These are phyloP conservation scores for Cyclotella choctawhatcheeana DNA, from an alignment of 108 stramenopile genomes.

Conservation along the genomic window DNA sequence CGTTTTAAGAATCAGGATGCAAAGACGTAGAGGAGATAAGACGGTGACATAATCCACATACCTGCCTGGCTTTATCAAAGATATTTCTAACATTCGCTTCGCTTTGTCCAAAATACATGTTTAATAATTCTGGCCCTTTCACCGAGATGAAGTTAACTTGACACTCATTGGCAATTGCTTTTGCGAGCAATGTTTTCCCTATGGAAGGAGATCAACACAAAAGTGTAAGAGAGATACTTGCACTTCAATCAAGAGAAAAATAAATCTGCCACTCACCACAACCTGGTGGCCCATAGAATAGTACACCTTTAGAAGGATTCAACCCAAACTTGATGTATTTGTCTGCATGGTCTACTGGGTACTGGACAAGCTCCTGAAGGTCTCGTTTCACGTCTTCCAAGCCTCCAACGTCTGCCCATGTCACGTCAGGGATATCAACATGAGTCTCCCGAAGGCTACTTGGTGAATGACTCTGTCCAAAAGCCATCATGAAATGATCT, in stretches of 20 bases:
- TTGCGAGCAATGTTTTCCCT: constrained; percentile 97
- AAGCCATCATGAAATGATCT: constrained; percentile 94
- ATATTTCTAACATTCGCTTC: constrained; percentile 98
- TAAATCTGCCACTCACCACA: constrained; percentile 52
- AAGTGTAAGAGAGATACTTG: no score
- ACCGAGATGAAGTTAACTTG: constrained; percentile 97
- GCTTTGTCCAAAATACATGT: constrained; percentile 97
- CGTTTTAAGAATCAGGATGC: no score
- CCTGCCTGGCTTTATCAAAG: constrained; percentile 91
- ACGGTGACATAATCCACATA: no score
- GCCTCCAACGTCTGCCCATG: constrained; percentile 99
- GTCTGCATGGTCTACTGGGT: constrained; percentile 97
- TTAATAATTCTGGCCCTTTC: constrained; percentile 96
- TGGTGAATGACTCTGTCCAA: constrained; percentile 90
- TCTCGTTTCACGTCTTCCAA: constrained; percentile 99
- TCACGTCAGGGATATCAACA: constrained; percentile 95
- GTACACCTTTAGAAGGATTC: constrained; percentile 91
- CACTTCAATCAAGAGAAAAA: no score
- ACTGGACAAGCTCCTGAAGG: constrained; percentile 96
- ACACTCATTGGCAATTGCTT: constrained; percentile 98
- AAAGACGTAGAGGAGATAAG: no score
- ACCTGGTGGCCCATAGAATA: constrained; percentile 95
- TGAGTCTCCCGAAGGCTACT: constrained; percentile 92
- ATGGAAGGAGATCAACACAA: neutral
- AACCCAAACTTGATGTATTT: constrained; percentile 93